phyloP scores from a whole-genome alignment of 768 basidiomycete species.

The Russula griseocarnosa region DNA sequence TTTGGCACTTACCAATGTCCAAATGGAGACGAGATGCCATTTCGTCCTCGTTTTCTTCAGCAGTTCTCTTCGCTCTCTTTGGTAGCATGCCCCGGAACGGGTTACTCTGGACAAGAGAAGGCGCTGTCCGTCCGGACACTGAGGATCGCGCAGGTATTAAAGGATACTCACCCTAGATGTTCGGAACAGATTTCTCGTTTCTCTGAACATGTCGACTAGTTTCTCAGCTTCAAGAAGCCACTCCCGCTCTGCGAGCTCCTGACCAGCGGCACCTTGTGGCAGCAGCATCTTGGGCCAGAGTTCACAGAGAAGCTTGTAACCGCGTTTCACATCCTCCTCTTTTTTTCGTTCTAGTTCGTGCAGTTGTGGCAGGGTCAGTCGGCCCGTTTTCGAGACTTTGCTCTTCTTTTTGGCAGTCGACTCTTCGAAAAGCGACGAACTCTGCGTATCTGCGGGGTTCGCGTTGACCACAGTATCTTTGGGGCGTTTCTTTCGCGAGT shows the following conservation, averaged over 20 bases:
- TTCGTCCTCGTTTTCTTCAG: slow-evolving; percentile 61
- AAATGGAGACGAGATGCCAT: slow-evolving; percentile 77
- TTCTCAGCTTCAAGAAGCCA: slow-evolving; percentile 85
- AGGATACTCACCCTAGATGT: slow-evolving; percentile 57
- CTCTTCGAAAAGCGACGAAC: slow-evolving; percentile 62
- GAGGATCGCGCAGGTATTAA: background rate
- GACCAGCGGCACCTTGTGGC: slow-evolving; percentile 38
- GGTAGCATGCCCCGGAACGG: slow-evolving; percentile 72
- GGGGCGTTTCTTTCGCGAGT: slow-evolving; percentile 34
- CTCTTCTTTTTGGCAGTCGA: slow-evolving; percentile 42
- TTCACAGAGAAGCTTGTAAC: slow-evolving; percentile 57
- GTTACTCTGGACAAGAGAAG: slow-evolving; percentile 38
- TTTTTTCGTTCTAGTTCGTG: slow-evolving; percentile 32
- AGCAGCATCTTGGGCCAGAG: slow-evolving; percentile 56
- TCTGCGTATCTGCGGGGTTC: slow-evolving; percentile 32
- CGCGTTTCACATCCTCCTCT: slow-evolving; percentile 56
- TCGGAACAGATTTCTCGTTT: slow-evolving; percentile 80
- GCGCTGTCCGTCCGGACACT: background rate
- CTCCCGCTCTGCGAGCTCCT: slow-evolving; percentile 53
- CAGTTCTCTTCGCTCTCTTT: slow-evolving; percentile 38
- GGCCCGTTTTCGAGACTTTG: slow-evolving; percentile 35
- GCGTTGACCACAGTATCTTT: slow-evolving; percentile 24
- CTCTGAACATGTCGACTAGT: slow-evolving; percentile 83
- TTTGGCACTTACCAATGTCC: slow-evolving; percentile 52
- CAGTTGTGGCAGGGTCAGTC: slow-evolving; percentile 56